These are phyloP conservation scores for Pulicaria dysenterica DNA, from an alignment of 129 eudicot genomes.

Conservation along the genomic window DNA sequence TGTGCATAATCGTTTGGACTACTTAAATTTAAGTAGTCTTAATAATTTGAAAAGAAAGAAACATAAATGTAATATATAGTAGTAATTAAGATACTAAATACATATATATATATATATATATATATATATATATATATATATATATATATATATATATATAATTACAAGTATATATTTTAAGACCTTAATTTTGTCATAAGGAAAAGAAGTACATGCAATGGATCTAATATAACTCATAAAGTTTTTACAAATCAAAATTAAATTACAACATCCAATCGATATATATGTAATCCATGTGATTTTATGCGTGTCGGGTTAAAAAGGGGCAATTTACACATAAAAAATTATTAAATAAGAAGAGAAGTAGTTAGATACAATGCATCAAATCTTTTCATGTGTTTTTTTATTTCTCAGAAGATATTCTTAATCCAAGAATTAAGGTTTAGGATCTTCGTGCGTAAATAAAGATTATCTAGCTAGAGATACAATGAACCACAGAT, in stretches of 20 bases:
- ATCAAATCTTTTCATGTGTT: background rate
- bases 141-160: no score
- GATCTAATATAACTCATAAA: conserved; percentile 3
- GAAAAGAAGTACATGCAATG: background rate
- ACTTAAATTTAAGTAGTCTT: no score
- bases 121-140: no score
- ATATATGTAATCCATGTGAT: conserved; percentile 14
- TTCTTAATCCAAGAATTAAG: background rate
- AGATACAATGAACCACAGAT: no score
- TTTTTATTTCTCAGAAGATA: background rate
- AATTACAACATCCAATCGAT: background rate
- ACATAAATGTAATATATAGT: no score
- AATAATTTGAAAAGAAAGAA: no score
- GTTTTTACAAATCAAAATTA: background rate
- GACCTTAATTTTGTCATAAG: background rate
- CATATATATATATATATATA: no score
- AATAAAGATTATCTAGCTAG: no score
- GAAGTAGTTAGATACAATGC: background rate
- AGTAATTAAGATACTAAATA: no score
- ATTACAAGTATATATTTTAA: no score
- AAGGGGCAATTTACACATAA: background rate
- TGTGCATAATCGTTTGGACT: no score
- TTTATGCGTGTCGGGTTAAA: background rate
- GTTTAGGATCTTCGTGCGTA: no score
- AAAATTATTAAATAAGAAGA: background rate